Evolutionary conservation across 768 basidiomycete genomes (phyloP).

Genomic region (Hortiboletus flavorubellus): DNA sequence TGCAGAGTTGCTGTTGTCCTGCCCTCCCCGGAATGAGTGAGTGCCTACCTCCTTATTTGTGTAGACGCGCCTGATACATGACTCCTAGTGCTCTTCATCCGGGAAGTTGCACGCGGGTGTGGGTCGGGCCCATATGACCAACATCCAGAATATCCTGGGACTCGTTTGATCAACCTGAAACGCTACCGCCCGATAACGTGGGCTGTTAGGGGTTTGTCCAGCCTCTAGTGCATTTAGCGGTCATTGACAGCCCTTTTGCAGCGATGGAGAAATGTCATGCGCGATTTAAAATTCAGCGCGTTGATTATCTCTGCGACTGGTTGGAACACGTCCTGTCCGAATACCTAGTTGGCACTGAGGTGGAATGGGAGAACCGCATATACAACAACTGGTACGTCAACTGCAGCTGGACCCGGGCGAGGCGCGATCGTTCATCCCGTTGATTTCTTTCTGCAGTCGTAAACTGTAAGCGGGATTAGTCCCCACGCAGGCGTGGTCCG

Average conservation of each 20-base stretch:
- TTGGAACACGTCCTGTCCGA: constrained; percentile 31
- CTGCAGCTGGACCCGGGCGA: not conserved
- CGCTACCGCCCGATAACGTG: constrained; percentile 38
- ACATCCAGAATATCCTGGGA: constrained; percentile 25
- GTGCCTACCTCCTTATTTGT: not conserved
- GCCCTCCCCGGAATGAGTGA: constrained; percentile 34
- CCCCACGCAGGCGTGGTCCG: constrained; percentile 2
- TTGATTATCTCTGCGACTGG: constrained; percentile 39
- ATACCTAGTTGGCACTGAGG: constrained; percentile 28
- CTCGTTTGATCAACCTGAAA: constrained; percentile 37
- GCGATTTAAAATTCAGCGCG: constrained; percentile 37
- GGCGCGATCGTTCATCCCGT: not conserved
- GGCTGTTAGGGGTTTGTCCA: constrained; percentile 39
- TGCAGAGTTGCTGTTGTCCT: constrained; percentile 28
- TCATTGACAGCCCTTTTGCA: constrained; percentile 16
- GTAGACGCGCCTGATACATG: not conserved
- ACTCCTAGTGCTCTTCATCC: constrained; percentile 29
- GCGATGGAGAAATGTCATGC: constrained; percentile 48
- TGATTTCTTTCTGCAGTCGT: constrained; percentile 5
- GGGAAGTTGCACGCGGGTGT: constrained; percentile 32
- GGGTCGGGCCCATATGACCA: constrained; percentile 28
- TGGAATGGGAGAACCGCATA: constrained; percentile 27
- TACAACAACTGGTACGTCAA: constrained; percentile 27
- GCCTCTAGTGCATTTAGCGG: not conserved
- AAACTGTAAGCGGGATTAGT: not conserved